Percentiles rank a stretch among this genome's conserved stretches.
Conservation (phyloP, 345 rosid species). For the Mangifera indica region DNA sequence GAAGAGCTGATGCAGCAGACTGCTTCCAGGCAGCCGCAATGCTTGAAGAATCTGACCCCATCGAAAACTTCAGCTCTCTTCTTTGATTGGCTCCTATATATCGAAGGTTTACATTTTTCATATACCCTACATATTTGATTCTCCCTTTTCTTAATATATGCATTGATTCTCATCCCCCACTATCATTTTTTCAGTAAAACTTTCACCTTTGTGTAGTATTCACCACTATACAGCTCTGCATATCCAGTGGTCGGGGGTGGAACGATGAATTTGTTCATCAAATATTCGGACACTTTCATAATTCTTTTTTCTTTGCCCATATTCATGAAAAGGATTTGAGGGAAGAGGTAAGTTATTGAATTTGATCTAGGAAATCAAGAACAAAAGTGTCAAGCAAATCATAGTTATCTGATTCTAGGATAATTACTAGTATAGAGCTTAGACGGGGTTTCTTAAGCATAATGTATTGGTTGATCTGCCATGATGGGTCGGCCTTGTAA, state of each 20-base stretch:
- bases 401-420: slow-evolving; percentile 14
- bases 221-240: neutral
- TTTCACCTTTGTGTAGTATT: neutral
- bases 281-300: neutral
- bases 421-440: neutral
- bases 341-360: neutral
- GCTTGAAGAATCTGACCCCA: slow-evolving; percentile 91
- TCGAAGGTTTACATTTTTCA: slow-evolving; percentile 20
- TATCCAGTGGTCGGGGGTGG: neutral
- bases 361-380: slow-evolving; percentile 4
- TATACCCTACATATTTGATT: neutral
- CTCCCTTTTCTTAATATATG: neutral
- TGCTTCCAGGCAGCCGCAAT: slow-evolving; percentile 94
- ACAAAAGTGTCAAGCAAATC: neutral
- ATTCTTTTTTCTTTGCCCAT: neutral
- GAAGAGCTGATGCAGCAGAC: slow-evolving; percentile 81
- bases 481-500: slow-evolving; percentile 9
- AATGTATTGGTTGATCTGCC: slow-evolving; percentile 14
- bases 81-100: slow-evolving; percentile 26
- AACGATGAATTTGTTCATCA: neutral
- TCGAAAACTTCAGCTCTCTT: slow-evolving; percentile 77
- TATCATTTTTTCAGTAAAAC: neutral
- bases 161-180: neutral
- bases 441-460: neutral
- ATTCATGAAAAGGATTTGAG: neutral